These are phyloP conservation scores for Mycena sp. DNA, from an alignment of 1,284 basidiomycete species.

Conservation along the genomic window DNA sequence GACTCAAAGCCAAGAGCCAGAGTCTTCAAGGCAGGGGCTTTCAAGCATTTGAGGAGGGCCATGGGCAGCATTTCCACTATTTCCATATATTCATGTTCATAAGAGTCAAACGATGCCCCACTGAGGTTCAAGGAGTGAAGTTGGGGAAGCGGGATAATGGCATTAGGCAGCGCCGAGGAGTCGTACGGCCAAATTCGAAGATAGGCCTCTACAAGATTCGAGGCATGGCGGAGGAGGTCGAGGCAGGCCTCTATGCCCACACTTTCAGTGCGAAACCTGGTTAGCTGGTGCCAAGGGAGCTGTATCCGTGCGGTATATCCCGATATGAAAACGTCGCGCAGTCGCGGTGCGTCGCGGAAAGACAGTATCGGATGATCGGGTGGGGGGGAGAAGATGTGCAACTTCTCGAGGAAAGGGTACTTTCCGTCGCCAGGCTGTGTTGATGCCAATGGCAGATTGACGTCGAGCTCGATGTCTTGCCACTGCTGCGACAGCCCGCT, in stretches of 20 bases:
- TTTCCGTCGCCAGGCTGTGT: not conserved
- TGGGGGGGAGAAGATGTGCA: not conserved
- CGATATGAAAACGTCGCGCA: not conserved
- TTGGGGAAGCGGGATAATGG: not conserved
- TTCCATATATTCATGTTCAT: no score
- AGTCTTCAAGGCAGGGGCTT: not conserved
- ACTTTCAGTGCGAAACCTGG: not conserved
- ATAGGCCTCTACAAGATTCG: not conserved
- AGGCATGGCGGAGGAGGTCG: slow-evolving; percentile 1
- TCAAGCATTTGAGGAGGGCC: slow-evolving; percentile 1
- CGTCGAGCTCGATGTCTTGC: not conserved
- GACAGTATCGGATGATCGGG: not conserved
- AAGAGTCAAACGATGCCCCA: not conserved
- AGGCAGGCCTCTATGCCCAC: not conserved
- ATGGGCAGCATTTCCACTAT: not conserved
- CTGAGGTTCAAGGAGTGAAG: not conserved
- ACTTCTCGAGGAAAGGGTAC: slow-evolving; percentile 12
- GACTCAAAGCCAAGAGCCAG: not conserved
- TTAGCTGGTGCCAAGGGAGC: slow-evolving; percentile 14
- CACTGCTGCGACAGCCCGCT: not conserved
- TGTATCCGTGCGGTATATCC: not conserved
- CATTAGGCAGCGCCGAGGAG: no score
- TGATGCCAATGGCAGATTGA: not conserved
- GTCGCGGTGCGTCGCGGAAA: slow-evolving; percentile 11
- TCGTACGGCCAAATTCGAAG: not conserved